phyloP scores from a whole-genome alignment of 2,329 filamentous ascomycete genomes.

The Thielaviopsis euricoi region DNA sequence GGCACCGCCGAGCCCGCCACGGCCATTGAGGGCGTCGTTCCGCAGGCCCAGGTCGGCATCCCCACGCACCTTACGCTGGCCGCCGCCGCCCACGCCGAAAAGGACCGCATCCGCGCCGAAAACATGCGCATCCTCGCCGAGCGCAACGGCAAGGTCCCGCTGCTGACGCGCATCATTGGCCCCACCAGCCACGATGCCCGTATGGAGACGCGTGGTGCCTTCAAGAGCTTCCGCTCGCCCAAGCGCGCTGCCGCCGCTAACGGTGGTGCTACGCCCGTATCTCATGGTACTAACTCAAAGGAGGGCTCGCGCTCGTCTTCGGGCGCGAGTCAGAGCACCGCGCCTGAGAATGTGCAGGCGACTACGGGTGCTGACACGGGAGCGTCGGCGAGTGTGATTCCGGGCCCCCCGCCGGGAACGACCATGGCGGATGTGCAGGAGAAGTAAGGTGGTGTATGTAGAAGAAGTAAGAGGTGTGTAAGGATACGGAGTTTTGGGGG shows the following conservation, averaged over 20 bases:
- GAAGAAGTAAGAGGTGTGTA: too few relatives aligned
- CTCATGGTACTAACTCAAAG: too few relatives aligned
- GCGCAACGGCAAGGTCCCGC: constrained; percentile 14
- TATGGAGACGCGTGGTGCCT: not conserved
- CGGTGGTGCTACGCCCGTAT: too few relatives aligned
- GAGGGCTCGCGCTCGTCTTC: not conserved
- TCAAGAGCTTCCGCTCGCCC: not conserved
- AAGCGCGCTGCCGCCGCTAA: not conserved
- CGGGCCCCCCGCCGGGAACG: not conserved
- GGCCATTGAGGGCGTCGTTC: constrained; percentile 25
- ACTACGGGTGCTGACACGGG: not conserved
- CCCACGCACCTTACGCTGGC: constrained; percentile 39
- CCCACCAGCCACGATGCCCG: not conserved
- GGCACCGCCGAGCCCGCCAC: constrained; percentile 29
- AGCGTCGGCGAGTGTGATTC: not conserved
- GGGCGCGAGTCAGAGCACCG: not conserved
- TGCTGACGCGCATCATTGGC: constrained; percentile 13
- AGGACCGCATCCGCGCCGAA: constrained; percentile 12
- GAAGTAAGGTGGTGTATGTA: not conserved
- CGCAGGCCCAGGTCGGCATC: constrained; percentile 56
- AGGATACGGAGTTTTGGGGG: not conserved
- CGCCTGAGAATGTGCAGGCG: not conserved
- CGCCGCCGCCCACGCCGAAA: constrained; percentile 15
- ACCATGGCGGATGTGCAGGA: not conserved
- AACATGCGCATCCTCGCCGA: not conserved